Evolutionary conservation across 2,329 filamentous ascomycete genomes (phyloP), one percentile per base, ranked within the genome.

Genomic region (Penicillium sp.): DNA sequence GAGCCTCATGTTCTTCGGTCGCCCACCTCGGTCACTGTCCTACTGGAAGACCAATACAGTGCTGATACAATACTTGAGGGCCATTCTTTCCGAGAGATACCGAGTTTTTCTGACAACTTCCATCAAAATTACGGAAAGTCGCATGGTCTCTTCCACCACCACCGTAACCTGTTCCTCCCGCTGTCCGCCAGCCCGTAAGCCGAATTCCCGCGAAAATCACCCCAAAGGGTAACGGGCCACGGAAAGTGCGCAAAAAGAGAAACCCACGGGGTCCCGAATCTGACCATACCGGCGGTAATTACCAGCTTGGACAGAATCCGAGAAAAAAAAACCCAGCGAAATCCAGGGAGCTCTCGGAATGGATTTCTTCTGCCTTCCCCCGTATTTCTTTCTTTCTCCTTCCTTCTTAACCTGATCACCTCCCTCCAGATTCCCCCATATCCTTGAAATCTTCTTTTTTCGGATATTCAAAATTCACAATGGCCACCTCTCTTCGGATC

Each of bases 401-500:
- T 63, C 64, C 66, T 53, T 51, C 52, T 45, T 47, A 52, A 45
- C 51, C 54, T 47, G 56, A 59, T 57, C 59, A 63, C 63, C 53
- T 57, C 5, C 29, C 29, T 32, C 29, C 29, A 32, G 29, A 32
- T 32, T 32, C 53, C 57, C 57, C 51, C 49, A 50, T 46, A 43
- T 49, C 26, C 46, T 47, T 53, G 49, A 43, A 47, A 32, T 43
- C 39, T 25, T 43, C 33, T 34, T 39, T 41, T 45, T 53, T 58
- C 56, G 41, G 41, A 36, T 43, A 55, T 55, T 48, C 51, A 59
- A 53, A 66, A 64, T 61, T 64, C 67, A 81, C 75, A 75, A 95
- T 95, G 88, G 86, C 89, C 70, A 83, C 88, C 68, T 81, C 88
- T 70, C 76, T 93, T 70, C 86, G 88, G 78, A 74, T 95, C 68